Evolutionary conservation across 305 asterid species (phyloP).

Genomic region (Coffea humblotiana): DNA sequence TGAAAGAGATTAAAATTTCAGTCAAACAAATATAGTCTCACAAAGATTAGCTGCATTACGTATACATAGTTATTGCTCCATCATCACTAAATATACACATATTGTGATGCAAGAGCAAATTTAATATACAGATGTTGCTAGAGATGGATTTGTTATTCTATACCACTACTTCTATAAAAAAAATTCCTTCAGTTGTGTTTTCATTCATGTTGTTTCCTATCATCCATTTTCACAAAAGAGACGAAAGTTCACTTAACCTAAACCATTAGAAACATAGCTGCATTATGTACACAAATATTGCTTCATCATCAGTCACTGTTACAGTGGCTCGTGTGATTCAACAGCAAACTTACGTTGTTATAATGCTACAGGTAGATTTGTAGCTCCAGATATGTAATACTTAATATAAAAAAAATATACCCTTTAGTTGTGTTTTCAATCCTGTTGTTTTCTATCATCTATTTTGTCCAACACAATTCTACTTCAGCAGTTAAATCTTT

Average conservation of each 20-base stretch:
- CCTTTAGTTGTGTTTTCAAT: neutral
- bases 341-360: neutral
- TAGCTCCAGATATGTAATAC: constrained; percentile 1
- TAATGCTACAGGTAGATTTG: constrained; percentile 5
- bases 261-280: neutral
- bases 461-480: neutral
- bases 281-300: neutral
- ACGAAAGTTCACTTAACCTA: neutral
- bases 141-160: too few relatives aligned
- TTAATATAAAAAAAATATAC: neutral
- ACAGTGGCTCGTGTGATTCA: neutral
- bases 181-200: too few relatives aligned
- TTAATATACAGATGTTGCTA: too few relatives aligned
- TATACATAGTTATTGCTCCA: neutral
- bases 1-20: neutral
- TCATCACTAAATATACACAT: neutral
- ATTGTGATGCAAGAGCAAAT: neutral
- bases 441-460: constrained; percentile 5
- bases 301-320: neutral
- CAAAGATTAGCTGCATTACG: neutral
- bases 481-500: neutral
- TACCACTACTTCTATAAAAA: too few relatives aligned
- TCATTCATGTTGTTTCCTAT: too few relatives aligned
- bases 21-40: neutral
- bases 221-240: neutral